phyloP scores from a whole-genome alignment of 192 early-diverging fungal species.

The Cetraspora pellucida region DNA sequence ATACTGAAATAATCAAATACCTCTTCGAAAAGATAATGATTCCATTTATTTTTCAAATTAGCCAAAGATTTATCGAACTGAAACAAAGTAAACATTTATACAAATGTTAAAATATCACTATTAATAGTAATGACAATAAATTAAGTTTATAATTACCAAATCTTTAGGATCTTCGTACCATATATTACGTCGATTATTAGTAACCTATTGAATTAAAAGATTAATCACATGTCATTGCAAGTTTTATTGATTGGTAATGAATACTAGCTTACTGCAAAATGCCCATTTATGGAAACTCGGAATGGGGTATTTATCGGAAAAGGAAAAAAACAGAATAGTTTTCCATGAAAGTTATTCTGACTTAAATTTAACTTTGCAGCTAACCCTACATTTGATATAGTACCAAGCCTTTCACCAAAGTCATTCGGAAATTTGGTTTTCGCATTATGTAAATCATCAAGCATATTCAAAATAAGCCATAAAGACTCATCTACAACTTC shows the following conservation, averaged over 20 bases:
- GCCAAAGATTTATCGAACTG: not conserved
- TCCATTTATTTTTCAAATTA: not conserved
- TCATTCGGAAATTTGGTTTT: constrained; percentile 13
- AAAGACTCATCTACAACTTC: not conserved
- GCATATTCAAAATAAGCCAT: constrained; percentile 36
- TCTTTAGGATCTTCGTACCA: not conserved
- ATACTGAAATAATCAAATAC: not conserved
- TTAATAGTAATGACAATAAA: too few species aligned
- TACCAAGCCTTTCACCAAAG: constrained; percentile 9
- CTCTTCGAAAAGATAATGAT: not conserved
- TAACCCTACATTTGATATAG: constrained; percentile 47
- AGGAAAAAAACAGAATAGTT: constrained; percentile 46
- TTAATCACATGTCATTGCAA: too few species aligned
- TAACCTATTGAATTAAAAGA: not conserved
- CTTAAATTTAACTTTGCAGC: constrained; percentile 27
- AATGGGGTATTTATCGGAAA: constrained; percentile 39
- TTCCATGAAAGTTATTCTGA: not conserved
- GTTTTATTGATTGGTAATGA: not conserved
- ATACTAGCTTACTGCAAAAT: constrained; percentile 38
- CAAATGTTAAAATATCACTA: too few species aligned
- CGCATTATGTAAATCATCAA: constrained; percentile 32
- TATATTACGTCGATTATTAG: not conserved
- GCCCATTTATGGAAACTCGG: constrained; percentile 44
- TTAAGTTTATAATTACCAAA: not conserved
- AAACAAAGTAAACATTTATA: not conserved